Evolutionary conservation across 2,329 filamentous ascomycete genomes (phyloP).

Genomic region (Colletotrichum gloeosporioides): DNA sequence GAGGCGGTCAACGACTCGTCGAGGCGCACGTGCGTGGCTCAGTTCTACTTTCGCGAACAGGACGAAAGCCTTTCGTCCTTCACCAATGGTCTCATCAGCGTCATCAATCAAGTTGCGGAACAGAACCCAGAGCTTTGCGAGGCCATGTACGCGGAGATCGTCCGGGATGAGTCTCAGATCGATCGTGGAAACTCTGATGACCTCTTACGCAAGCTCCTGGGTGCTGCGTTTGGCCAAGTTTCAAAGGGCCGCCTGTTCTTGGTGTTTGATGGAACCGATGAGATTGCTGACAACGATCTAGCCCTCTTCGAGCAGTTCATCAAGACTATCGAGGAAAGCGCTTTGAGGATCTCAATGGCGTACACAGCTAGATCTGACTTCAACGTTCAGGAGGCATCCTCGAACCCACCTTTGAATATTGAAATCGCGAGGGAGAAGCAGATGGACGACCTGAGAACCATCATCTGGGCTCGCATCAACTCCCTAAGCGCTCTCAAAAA

Average conservation of each 20-base stretch:
- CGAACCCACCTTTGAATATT: slow-evolving; percentile 10
- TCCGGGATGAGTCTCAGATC: slow-evolving; percentile 25
- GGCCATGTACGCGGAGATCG: slow-evolving; percentile 29
- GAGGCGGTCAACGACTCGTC: slow-evolving; percentile 20
- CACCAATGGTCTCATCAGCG: slow-evolving; percentile 28
- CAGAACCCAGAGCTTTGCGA: slow-evolving; percentile 33
- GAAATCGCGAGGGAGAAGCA: slow-evolving; percentile 32
- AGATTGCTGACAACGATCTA: slow-evolving; percentile 24
- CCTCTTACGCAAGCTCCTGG: slow-evolving; percentile 27
- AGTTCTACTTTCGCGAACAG: slow-evolving; percentile 44
- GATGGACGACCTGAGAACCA: slow-evolving; percentile 28
- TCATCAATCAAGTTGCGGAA: slow-evolving; percentile 35
- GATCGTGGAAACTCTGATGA: slow-evolving; percentile 22
- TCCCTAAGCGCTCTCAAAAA: slow-evolving; percentile 26
- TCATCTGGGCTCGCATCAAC: slow-evolving; percentile 32
- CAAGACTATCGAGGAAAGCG: slow-evolving; percentile 26
- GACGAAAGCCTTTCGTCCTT: slow-evolving; percentile 26
- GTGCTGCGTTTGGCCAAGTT: slow-evolving; percentile 23
- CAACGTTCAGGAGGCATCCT: slow-evolving; percentile 2
- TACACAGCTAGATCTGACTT: slow-evolving; percentile 28
- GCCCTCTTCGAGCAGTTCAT: slow-evolving; percentile 26
- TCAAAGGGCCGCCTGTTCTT: slow-evolving; percentile 29
- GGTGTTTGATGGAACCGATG: slow-evolving; percentile 38
- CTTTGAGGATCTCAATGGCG: slow-evolving; percentile 28
- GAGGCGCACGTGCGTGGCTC: slow-evolving; percentile 27